A percentile compares a stretch with the other conserved stretches of the same genome.
Evolutionary conservation across 352 stramenopile species (phyloP).

Genomic region (Phytophthora multivora): DNA sequence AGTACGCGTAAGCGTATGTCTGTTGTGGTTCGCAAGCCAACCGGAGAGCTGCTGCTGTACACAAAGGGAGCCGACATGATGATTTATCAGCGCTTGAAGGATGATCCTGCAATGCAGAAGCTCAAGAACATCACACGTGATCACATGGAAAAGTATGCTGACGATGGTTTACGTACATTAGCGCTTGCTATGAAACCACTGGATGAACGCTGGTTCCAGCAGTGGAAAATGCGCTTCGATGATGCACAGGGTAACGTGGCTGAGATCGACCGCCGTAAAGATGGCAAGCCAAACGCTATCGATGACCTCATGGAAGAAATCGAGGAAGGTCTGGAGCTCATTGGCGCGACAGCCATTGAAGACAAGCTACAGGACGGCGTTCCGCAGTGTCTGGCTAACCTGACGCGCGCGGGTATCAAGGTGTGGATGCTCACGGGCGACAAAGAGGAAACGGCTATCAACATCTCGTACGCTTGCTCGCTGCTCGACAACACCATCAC

Average conservation of each 20-base stretch:
- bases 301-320: slow-evolving; percentile 85
- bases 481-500: slow-evolving; percentile 87
- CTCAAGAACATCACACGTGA: slow-evolving; percentile 68
- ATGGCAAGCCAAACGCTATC: slow-evolving; percentile 77
- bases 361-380: slow-evolving; percentile 93
- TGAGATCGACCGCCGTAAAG: slow-evolving; percentile 82
- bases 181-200: slow-evolving; percentile 77
- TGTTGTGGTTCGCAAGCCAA: slow-evolving; percentile 62
- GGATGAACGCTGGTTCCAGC: slow-evolving; percentile 68
- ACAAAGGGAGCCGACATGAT: slow-evolving; percentile 94
- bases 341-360: slow-evolving; percentile 92
- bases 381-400: slow-evolving; percentile 75
- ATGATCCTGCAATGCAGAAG: slow-evolving; percentile 51
- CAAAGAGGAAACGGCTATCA: slow-evolving; percentile 96
- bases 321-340: slow-evolving; percentile 77
- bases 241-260: slow-evolving; percentile 66
- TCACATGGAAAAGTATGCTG: slow-evolving; percentile 85
- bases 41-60: slow-evolving; percentile 66
- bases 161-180: slow-evolving; percentile 86
- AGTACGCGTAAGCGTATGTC: slow-evolving; percentile 83
- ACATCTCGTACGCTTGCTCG: slow-evolving; percentile 93
- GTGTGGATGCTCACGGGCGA: slow-evolving; percentile 97
- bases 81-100: slow-evolving; percentile 83
- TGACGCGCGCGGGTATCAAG: slow-evolving; percentile 91
- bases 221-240: slow-evolving; percentile 80